Evolutionary conservation across 2,329 filamentous ascomycete species (phyloP).

Genomic region (Didymella segeticola): DNA sequence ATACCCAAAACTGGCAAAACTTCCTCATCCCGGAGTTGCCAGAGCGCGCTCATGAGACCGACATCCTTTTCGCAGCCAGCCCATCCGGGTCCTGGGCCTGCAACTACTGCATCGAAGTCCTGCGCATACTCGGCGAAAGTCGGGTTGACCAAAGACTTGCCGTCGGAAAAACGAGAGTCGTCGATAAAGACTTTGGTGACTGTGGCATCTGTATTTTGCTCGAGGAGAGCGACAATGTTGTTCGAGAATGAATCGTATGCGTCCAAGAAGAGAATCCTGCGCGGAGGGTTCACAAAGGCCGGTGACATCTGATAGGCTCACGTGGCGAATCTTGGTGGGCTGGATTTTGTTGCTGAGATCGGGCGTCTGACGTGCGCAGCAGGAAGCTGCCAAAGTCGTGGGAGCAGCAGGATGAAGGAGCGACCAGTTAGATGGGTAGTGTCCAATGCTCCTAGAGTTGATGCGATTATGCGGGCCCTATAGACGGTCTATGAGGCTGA

Average conservation of each 20-base stretch:
- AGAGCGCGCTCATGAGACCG: slow-evolving; percentile 80
- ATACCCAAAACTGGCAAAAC: slow-evolving; percentile 83
- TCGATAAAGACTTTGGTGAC: slow-evolving; percentile 77
- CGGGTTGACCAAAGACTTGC: slow-evolving; percentile 18
- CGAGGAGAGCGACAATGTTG: slow-evolving; percentile 86
- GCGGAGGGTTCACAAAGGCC: slow-evolving; percentile 31
- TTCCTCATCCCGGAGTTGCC: slow-evolving; percentile 66
- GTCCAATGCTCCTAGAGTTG: not conserved
- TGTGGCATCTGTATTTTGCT: slow-evolving; percentile 70
- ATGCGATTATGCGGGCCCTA: not conserved
- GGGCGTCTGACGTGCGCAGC: not conserved
- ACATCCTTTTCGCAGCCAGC: slow-evolving; percentile 76
- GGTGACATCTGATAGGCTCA: slow-evolving; percentile 35
- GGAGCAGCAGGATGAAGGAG: not conserved
- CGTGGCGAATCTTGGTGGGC: slow-evolving; percentile 7
- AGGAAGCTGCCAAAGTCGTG: not conserved
- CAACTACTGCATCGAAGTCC: slow-evolving; percentile 82
- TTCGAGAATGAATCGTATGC: slow-evolving; percentile 97
- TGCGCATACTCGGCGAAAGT: slow-evolving; percentile 56
- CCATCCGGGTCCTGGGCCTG: slow-evolving; percentile 88
- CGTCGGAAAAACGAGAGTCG: slow-evolving; percentile 38
- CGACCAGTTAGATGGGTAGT: not conserved
- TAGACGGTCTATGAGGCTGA: not conserved
- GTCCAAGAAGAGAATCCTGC: slow-evolving; percentile 83
- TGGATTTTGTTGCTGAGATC: not conserved